phyloP scores from a whole-genome alignment of 352 stramenopile species.

The Globisporangium paroecandrum region DNA sequence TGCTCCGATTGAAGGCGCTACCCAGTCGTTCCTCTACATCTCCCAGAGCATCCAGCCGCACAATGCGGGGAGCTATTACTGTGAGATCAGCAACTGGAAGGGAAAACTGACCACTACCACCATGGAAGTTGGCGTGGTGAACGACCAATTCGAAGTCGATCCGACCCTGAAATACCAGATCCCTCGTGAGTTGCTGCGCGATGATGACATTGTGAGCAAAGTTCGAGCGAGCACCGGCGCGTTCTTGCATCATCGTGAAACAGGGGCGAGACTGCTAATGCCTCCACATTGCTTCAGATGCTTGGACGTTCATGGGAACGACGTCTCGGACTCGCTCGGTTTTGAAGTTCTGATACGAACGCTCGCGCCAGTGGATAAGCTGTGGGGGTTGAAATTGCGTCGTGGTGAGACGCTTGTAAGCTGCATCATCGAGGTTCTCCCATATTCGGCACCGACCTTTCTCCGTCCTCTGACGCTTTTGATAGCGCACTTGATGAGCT shows the following conservation, averaged over 20 bases:
- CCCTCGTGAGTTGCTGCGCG: constrained; percentile 16
- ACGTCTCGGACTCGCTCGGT: constrained; percentile 49
- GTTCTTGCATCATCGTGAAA: constrained; percentile 24
- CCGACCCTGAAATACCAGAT: constrained; percentile 41
- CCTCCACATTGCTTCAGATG: constrained; percentile 52
- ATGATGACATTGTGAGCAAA: constrained; percentile 24
- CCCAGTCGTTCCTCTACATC: constrained; percentile 43
- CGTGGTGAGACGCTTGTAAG: constrained; percentile 40
- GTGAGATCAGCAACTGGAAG: constrained; percentile 54
- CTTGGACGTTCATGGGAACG: constrained; percentile 29
- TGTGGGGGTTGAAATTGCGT: constrained; percentile 12
- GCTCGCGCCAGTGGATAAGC: not conserved
- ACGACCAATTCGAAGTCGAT: constrained; percentile 38
- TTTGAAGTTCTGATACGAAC: constrained; percentile 44
- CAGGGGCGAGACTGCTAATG: constrained; percentile 38
- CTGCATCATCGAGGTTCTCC: constrained; percentile 39
- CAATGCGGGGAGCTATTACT: constrained; percentile 61
- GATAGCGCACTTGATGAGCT: constrained; percentile 25
- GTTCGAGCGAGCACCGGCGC: constrained; percentile 39
- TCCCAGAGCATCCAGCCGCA: constrained; percentile 48
- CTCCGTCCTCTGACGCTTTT: constrained; percentile 28
- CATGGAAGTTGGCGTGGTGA: constrained; percentile 43
- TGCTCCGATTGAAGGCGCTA: constrained; percentile 32
- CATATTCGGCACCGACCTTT: constrained; percentile 26
- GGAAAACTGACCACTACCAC: constrained; percentile 27